A percentile compares a stretch with the other conserved stretches of the same genome.
Conservation (phyloP, 2,329 filamentous ascomycete genomes). For the Pestalotiopsis sp. region DNA sequence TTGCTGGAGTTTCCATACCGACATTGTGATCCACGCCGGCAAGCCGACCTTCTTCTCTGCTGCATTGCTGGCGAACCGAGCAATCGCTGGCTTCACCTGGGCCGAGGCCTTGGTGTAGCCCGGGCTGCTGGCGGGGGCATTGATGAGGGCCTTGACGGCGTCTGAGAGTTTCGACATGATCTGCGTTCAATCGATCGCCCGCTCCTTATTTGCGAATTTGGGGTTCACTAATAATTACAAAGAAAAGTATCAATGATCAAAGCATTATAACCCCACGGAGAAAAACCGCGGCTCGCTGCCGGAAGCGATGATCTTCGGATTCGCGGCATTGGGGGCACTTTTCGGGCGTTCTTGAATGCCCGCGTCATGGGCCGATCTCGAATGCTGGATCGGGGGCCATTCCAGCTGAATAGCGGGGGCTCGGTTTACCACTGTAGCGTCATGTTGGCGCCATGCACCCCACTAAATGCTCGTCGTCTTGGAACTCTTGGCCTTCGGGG, state of each 20-base stretch:
- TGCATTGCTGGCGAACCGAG: constrained; percentile 65
- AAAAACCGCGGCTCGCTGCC: background rate
- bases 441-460: too few species aligned
- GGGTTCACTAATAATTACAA: background rate
- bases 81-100: constrained; percentile 66
- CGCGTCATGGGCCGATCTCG: background rate
- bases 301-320: background rate
- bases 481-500: too few species aligned
- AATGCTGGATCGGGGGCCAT: background rate
- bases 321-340: background rate
- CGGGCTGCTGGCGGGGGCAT: constrained; percentile 67
- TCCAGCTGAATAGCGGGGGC: too few species aligned
- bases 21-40: constrained; percentile 35
- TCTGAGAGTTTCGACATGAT: constrained; percentile 74
- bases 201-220: too few species aligned
- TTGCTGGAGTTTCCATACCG: constrained; percentile 23
- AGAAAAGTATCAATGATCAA: too few species aligned
- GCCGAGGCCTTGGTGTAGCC: constrained; percentile 66
- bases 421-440: too few species aligned
- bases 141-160: constrained; percentile 73
- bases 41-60: constrained; percentile 47
- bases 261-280: background rate
- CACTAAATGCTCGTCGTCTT: too few species aligned
- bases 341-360: constrained; percentile 2
- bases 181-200: constrained; percentile 14